phyloP scores from a whole-genome alignment of 352 stramenopile genomes.

The Phytophthora fragariaefolia region DNA sequence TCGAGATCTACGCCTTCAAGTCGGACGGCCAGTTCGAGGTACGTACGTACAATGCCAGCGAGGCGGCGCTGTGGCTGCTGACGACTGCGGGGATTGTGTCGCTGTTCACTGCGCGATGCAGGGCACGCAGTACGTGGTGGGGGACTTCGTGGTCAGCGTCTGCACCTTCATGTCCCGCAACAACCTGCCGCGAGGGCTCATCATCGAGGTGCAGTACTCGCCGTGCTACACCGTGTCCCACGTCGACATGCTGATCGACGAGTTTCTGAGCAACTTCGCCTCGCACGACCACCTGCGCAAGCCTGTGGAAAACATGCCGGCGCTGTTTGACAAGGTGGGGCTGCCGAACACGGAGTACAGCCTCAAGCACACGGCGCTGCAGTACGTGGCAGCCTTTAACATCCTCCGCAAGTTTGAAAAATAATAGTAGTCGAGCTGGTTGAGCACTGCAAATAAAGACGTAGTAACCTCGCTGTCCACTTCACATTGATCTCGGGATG shows the following conservation, averaged over 20 bases:
- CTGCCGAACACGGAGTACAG: conserved; percentile 76
- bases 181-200: conserved; percentile 78
- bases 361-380: conserved; percentile 88
- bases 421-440: conserved; percentile 22
- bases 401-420: conserved; percentile 87
- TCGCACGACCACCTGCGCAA: conserved; percentile 78
- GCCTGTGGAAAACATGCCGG: conserved; percentile 67
- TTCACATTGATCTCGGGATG: too few relatives aligned
- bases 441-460: conserved; percentile 12
- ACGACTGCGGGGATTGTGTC: conserved; percentile 10
- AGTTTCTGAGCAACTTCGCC: conserved; percentile 77
- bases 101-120: conserved; percentile 19
- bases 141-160: conserved; percentile 86
- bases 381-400: conserved; percentile 90
- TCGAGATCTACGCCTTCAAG: conserved; percentile 91
- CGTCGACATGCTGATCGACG: conserved; percentile 84
- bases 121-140: conserved; percentile 83
- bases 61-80: too few relatives aligned
- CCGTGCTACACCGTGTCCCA: conserved; percentile 80
- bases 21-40: conserved; percentile 89
- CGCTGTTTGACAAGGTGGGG: conserved; percentile 81
- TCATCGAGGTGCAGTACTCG: conserved; percentile 87
- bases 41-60: too few relatives aligned
- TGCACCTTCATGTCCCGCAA: conserved; percentile 90
- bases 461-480: not conserved